phyloP scores from a whole-genome alignment of 768 basidiomycete genomes.

The Boletus insuetus region DNA sequence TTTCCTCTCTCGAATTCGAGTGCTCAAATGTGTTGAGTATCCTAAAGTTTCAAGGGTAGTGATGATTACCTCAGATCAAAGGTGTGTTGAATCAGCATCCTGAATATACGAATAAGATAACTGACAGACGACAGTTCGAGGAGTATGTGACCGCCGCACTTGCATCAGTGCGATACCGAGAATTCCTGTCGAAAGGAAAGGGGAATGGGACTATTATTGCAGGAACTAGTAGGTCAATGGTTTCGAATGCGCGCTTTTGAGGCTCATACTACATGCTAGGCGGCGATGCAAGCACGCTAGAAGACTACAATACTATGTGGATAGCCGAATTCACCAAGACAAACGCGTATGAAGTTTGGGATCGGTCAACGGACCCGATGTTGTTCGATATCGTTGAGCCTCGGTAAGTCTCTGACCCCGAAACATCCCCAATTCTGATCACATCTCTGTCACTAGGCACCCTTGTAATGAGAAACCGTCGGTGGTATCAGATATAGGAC shows the following conservation, averaged over 20 bases:
- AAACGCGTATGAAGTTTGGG: slow-evolving; percentile 88
- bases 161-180: slow-evolving; percentile 85
- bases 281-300: slow-evolving; percentile 54
- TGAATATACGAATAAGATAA: neutral
- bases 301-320: slow-evolving; percentile 89
- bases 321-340: slow-evolving; percentile 85
- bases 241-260: neutral
- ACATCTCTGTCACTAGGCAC: slow-evolving; percentile 51
- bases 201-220: slow-evolving; percentile 62
- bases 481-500: slow-evolving; percentile 85
- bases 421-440: slow-evolving; percentile 1
- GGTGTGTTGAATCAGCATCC: slow-evolving; percentile 38
- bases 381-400: slow-evolving; percentile 96
- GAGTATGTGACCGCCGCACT: slow-evolving; percentile 91
- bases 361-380: slow-evolving; percentile 84
- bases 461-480: slow-evolving; percentile 91
- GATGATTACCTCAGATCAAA: slow-evolving; percentile 92
- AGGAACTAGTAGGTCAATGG: slow-evolving; percentile 43
- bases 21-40: neutral
- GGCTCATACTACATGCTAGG: slow-evolving; percentile 35
- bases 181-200: slow-evolving; percentile 74
- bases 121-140: slow-evolving; percentile 54
- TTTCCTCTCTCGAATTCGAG: slow-evolving; percentile 10
- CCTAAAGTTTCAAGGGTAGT: slow-evolving; percentile 81
- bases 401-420: slow-evolving; percentile 44